phyloP scores from a whole-genome alignment of 306 rosid genomes.

The Prunus davidiana region DNA sequence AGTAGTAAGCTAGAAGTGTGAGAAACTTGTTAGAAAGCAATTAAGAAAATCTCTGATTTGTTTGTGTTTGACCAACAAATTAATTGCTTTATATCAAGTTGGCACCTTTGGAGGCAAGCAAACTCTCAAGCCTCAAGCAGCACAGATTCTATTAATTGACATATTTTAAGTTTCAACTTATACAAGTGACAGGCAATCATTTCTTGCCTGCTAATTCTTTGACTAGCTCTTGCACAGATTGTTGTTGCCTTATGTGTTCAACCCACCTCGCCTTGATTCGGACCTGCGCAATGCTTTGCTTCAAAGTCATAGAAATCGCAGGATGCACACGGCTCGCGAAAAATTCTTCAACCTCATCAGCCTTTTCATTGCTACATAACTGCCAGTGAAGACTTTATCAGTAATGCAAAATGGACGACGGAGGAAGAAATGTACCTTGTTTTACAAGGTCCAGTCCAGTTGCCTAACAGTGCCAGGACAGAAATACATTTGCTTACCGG shows the following conservation, averaged over 20 bases:
- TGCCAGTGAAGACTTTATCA: conserved; percentile 10
- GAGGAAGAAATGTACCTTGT: background rate
- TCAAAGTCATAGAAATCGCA: conserved; percentile 45
- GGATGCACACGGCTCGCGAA: conserved; percentile 33
- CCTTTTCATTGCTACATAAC: conserved; percentile 51
- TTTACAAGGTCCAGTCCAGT: background rate
- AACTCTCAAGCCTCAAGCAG: background rate
- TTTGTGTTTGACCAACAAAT: background rate
- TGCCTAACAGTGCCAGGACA: background rate
- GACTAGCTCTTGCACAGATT: conserved; percentile 33
- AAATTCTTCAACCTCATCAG: conserved; percentile 53
- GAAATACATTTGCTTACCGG: conserved; percentile 31
- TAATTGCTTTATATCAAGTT: background rate
- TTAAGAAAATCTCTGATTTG: background rate
- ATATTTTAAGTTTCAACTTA: background rate
- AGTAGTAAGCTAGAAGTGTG: background rate
- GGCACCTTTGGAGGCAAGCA: background rate
- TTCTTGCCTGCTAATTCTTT: conserved; percentile 33
- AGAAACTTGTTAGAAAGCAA: background rate
- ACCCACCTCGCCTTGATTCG: conserved; percentile 69
- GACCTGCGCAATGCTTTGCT: conserved; percentile 47
- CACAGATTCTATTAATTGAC: background rate
- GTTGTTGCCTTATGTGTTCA: conserved; percentile 39
- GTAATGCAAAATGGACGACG: background rate
- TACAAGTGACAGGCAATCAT: background rate